Evolutionary conservation across 2,329 filamentous ascomycete genomes (phyloP), one percentile per base, ranked within the genome.

Genomic region (Aspergillus oerlinghausenensis): DNA sequence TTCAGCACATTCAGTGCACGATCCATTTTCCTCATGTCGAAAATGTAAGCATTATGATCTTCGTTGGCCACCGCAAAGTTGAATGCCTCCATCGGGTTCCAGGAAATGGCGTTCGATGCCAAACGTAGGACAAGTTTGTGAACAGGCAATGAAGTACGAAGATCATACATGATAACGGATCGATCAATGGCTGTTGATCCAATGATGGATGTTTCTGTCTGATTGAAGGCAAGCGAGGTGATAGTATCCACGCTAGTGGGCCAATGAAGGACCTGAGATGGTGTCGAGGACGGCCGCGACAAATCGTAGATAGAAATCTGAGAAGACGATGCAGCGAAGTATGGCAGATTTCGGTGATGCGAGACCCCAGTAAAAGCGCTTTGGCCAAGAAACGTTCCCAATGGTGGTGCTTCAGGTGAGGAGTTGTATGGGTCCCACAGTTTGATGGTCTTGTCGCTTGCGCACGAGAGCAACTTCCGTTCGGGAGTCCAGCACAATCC

Each of bases 81-180:
- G 80, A 96, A 96, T 7, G 92, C 89, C 74, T 96, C 92, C 88
- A 97, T 94, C 0, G 94, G 94, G 65, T 97, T 97, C 91, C 93
- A 99, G 47, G 88, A 83, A 52, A 97, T 82, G 50, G 87, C 84
- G 77, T 96, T 97, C 57, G 85, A 88, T 40, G 92, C 86, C 64
- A 99, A 88, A 53, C 84, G 89, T 63, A 97, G 83, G 11, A 92
- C 82, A 0, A 89, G 88, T 70, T 92, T 92, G 61, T 89, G 84
- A 19, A 97, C 80, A 10, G 94, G 90, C 40, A 87, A 90, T 4
- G 87, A 88, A 11, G 93, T 96, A 52, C 94, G 87, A 49, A 97
- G 81, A 71, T 99, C 94, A 75, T 97, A 97, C 59, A 99, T 83
- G 45, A 97, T 87, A 58, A 99, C 78, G 28, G 88, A 90, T 61